phyloP scores from a whole-genome alignment of 805 yeast species.

The Candida sanyiensis region DNA sequence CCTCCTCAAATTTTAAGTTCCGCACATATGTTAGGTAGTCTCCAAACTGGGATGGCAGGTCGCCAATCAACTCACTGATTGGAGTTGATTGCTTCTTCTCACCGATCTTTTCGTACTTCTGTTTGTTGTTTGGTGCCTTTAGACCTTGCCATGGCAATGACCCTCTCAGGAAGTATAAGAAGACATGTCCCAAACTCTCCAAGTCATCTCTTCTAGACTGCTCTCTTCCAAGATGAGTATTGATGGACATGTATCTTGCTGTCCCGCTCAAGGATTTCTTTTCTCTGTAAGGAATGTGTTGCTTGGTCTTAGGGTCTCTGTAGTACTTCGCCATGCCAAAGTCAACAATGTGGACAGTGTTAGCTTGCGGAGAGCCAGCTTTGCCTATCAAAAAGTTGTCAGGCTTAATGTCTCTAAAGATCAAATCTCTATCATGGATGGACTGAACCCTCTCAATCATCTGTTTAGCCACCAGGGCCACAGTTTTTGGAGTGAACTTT shows the following conservation, averaged over 20 bases:
- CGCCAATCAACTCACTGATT: conserved; percentile 73
- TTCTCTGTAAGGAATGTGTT: conserved; percentile 95
- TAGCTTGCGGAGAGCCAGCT: conserved; percentile 78
- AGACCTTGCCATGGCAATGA: conserved; percentile 98
- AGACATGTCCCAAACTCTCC: conserved; percentile 94
- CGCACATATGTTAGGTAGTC: conserved; percentile 87
- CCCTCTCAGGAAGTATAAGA: conserved; percentile 90
- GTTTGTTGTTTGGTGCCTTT: conserved; percentile 96
- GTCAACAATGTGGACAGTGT: conserved; percentile 84
- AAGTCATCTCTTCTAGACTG: conserved; percentile 95
- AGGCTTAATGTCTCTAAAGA: conserved; percentile 95
- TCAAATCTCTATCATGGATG: conserved; percentile 84
- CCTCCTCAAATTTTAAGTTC: conserved; percentile 83
- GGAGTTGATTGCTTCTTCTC: conserved; percentile 90
- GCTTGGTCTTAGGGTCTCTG: conserved; percentile 92
- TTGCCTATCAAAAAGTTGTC: conserved; percentile 94
- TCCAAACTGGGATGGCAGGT: conserved; percentile 79
- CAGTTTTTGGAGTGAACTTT: conserved; percentile 79
- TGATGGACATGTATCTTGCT: conserved; percentile 97
- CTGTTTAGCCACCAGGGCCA: conserved; percentile 89
- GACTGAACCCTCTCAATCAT: conserved; percentile 85
- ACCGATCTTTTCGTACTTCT: conserved; percentile 95
- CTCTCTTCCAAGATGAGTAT: conserved; percentile 95
- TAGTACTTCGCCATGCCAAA: conserved; percentile 99
- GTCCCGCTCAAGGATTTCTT: conserved; percentile 95